Evolutionary conservation across 345 rosid species (phyloP), one percentile per base, ranked within the genome.

Genomic region (Erucastrum elatum): DNA sequence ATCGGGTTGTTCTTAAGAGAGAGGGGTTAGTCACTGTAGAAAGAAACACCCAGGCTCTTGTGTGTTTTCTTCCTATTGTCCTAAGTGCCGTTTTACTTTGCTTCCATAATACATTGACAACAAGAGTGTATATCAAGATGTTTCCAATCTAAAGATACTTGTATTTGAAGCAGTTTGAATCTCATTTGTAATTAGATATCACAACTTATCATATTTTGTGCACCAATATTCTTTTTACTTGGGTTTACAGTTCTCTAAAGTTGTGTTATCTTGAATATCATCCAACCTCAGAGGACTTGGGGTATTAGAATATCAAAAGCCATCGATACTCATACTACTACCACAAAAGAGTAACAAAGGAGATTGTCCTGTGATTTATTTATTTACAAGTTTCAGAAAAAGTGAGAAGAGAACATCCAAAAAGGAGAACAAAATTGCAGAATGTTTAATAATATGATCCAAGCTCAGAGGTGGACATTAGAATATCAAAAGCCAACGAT

Each of bases 1-100:
- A 64, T 82, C 90, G 0, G 87, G 91, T 63, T 88, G 91, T 82
- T 80, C 83, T 59, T 60, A 73, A 79, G 69, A 58, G 72, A 66
- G 3, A 1, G 8, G 8, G 70, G 77, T 26, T 67, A 66, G 82
- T 67, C 58, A 34, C 74, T 66, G 55, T 67, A 72, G 68, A 59
- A 78, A 73, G 68, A 46, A 71, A 46, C 29, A 29, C 31, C 31
- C 4, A 29, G 3, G 3, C 31, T 29, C 31, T 29, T 29, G 4
- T 72, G 64, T 72, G 77, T 71, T 65, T 44, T 62, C 49, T 62
- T 41, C 60, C 11, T 53, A 46, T 58, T 56, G 51, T 65, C 17
- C 25, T 21, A 55, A 49, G 55, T 77, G 76, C 64, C 65, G 75
- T 76, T 70, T 37, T 65, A 44, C 72, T 44, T 25, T 78, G 64